phyloP scores from a whole-genome alignment of 345 rosid species.

The Eucalyptus tenuipes region DNA sequence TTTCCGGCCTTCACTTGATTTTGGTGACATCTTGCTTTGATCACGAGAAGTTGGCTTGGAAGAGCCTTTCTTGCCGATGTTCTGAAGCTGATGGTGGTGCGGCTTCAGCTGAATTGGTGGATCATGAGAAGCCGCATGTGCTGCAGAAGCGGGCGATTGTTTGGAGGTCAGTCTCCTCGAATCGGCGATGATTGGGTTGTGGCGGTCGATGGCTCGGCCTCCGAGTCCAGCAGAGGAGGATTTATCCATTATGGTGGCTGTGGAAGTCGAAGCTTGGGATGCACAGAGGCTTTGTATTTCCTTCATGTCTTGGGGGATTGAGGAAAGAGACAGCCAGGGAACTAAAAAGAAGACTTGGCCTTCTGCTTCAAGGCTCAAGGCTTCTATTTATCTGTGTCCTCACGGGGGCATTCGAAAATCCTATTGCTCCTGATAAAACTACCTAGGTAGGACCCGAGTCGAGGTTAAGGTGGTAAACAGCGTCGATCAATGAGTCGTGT shows the following conservation, averaged over 20 bases:
- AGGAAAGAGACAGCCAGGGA: neutral
- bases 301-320: neutral
- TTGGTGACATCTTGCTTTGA: neutral
- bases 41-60: neutral
- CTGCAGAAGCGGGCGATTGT: constrained; percentile 22
- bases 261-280: neutral
- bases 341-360: neutral
- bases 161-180: constrained; percentile 30
- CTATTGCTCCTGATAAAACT: neutral
- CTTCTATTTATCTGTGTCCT: neutral
- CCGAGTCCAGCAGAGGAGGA: constrained; percentile 14
- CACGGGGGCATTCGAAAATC: neutral
- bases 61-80: constrained; percentile 11
- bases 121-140: constrained; percentile 29
- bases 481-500: neutral
- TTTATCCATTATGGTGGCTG: neutral
- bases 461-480: neutral
- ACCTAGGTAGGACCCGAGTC: neutral
- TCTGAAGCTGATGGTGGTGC: constrained; percentile 7
- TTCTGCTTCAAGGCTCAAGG: neutral
- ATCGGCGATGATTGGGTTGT: constrained; percentile 79
- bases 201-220: constrained; percentile 73
- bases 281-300: neutral
- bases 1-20: constrained; percentile 11
- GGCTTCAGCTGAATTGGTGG: constrained; percentile 9